These are phyloP conservation scores for Phytopythium montanum DNA, from an alignment of 352 stramenopile genomes.

Conservation along the genomic window DNA sequence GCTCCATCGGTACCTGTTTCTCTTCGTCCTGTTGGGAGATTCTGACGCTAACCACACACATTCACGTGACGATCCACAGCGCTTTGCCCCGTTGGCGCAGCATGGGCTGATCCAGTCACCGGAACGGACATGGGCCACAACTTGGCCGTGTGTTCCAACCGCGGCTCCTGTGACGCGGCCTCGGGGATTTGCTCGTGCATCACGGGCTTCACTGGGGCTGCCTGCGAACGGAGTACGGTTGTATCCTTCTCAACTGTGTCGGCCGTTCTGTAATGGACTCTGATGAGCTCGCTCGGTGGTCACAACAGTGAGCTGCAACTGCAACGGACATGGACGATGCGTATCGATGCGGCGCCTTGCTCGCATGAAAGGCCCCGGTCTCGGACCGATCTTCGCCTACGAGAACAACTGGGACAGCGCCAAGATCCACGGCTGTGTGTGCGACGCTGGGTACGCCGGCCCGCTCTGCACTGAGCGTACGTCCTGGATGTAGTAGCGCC, in stretches of 20 bases:
- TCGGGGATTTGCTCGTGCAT: slow-evolving; percentile 63
- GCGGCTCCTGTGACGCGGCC: slow-evolving; percentile 52
- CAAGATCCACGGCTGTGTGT: slow-evolving; percentile 86
- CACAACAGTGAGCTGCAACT: slow-evolving; percentile 63
- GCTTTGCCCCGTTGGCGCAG: slow-evolving; percentile 54
- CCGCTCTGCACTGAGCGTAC: slow-evolving; percentile 67
- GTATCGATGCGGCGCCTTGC: slow-evolving; percentile 64
- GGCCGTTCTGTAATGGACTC: not conserved
- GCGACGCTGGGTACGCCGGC: slow-evolving; percentile 73
- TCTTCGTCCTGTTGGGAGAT: not conserved
- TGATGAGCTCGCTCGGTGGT: not conserved
- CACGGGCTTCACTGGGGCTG: slow-evolving; percentile 68
- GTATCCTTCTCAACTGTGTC: not conserved
- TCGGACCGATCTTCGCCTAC: slow-evolving; percentile 47
- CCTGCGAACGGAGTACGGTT: slow-evolving; percentile 68
- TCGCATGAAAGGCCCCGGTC: slow-evolving; percentile 55
- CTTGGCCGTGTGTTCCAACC: slow-evolving; percentile 86
- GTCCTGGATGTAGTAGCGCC: not conserved
- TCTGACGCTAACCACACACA: not conserved
- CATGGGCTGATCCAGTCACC: slow-evolving; percentile 71
- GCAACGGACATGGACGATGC: slow-evolving; percentile 80
- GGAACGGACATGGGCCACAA: slow-evolving; percentile 75
- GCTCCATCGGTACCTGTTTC: slow-evolving; percentile 44
- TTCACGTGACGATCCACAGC: slow-evolving; percentile 12
- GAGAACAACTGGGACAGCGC: slow-evolving; percentile 75